Evolutionary conservation across 495 filamentous ascomycete species (phyloP), one percentile per base, ranked within the genome.

Genomic region (Evansstolkia leycettana): DNA sequence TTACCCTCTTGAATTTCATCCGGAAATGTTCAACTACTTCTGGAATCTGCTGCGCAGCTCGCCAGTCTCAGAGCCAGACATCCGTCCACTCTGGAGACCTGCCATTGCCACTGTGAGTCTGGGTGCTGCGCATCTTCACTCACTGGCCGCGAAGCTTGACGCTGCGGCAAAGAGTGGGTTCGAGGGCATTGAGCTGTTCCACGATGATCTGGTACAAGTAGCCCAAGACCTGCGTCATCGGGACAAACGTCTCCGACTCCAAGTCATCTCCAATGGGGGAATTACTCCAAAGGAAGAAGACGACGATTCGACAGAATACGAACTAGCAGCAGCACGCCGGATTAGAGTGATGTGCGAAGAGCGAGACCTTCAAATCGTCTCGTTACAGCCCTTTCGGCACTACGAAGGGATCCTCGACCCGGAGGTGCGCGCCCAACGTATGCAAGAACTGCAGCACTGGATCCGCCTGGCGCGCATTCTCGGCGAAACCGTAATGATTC

Each of bases 341-440:
- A 72, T 85, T 30, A 57, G 57, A 3, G 40, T 48, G 5, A 56
- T 77, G 16, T 82, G 76, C 52, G 51, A 64, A 13, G 60, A 63
- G 11, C 62, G 70, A 20, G 51, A 50, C 8, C 58, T 86, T 24
- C 46, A 47, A 8, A 67, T 84, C 31, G 44, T 84, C 13, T 72
- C 73, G 23, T 62, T 86, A 1, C 80, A 86, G 48, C 81, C 81
- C 3, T 84, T 84, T 50, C 69, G 72, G 48, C 73, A 82, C 51
- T 84, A 80, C 54, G 80, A 84, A 46, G 81, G 80, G 1, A 60
- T 84, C 0, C 13, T 72, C 3, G 74, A 82, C 52, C 65, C 67
- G 2, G 37, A 48, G 6, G 57, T 66, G 23, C 80, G 81, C 49
- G 57, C 45, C 7, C 37, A 58, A 27, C 58, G 68, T 2, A 58